These are phyloP conservation scores for Calonectria honghensis DNA, from an alignment of 2,329 filamentous ascomycete species.

Conservation along the genomic window DNA sequence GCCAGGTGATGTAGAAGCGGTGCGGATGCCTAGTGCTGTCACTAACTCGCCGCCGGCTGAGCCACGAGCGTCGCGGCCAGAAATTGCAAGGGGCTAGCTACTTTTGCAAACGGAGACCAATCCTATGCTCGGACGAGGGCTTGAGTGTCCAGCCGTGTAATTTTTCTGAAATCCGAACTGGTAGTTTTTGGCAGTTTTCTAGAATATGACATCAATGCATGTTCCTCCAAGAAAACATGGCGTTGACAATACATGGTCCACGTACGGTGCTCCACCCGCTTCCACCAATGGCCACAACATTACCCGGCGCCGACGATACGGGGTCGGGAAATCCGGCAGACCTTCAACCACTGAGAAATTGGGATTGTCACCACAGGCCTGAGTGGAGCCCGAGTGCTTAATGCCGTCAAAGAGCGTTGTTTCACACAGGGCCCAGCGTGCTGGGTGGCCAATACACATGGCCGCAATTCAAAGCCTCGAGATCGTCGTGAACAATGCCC, in stretches of 20 bases:
- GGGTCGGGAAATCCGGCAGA: conserved; percentile 12
- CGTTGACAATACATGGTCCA: neutral
- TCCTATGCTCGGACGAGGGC: neutral
- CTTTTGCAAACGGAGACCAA: neutral
- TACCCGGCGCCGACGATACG: conserved; percentile 1
- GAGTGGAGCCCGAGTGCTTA: neutral
- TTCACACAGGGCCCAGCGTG: conserved; percentile 12
- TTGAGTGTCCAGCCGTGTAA: no score
- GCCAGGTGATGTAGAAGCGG: neutral
- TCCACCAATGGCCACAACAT: conserved; percentile 7
- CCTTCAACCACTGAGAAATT: conserved; percentile 5
- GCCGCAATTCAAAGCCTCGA: conserved; percentile 4
- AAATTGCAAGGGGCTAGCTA: conserved; percentile 1
- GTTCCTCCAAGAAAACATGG: neutral
- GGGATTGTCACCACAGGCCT: neutral
- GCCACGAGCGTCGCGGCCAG: neutral
- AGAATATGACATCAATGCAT: neutral
- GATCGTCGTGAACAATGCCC: neutral
- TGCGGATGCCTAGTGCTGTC: neutral
- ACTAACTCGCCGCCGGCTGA: neutral
- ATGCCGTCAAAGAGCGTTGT: neutral
- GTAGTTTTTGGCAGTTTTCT: neutral
- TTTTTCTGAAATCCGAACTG: neutral
- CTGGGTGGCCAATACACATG: conserved; percentile 2
- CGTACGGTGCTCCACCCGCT: conserved; percentile 1